Percentiles rank a stretch among this genome's conserved stretches.
Evolutionary conservation across 2,329 filamentous ascomycete species (phyloP).

Genomic region (Fusarium temperatum): DNA sequence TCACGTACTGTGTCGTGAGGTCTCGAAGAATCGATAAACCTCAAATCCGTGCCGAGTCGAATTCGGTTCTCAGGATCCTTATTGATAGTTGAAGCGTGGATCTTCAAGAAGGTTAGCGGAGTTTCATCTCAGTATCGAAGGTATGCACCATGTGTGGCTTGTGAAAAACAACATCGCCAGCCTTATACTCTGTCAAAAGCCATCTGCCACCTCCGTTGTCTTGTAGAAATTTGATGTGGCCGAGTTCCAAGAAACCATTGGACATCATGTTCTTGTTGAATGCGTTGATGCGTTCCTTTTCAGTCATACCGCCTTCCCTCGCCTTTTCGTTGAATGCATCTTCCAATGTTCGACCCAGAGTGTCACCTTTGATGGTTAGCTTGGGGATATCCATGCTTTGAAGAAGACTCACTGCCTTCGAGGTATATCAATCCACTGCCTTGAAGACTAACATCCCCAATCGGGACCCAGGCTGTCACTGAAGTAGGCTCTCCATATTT

Average conservation of each 20-base stretch:
- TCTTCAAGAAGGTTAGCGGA: neutral
- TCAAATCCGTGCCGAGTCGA: conserved; percentile 21
- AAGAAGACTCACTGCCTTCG: conserved; percentile 11
- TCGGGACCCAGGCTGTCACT: conserved; percentile 66
- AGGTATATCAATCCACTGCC: conserved; percentile 24
- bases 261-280: conserved; percentile 70
- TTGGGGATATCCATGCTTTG: neutral
- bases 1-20: conserved; percentile 14
- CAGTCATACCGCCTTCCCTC: conserved; percentile 54
- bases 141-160: conserved; percentile 36
- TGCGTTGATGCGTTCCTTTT: conserved; percentile 59
- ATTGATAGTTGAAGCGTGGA: conserved; percentile 27
- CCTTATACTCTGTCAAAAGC: conserved; percentile 51
- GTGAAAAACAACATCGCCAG: conserved; percentile 53
- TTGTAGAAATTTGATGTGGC: conserved; percentile 50
- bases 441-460: conserved; percentile 53
- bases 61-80: conserved; percentile 17
- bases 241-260: conserved; percentile 62
- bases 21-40: conserved; percentile 24
- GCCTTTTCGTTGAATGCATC: conserved; percentile 39
- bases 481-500: conserved; percentile 63
- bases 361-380: neutral
- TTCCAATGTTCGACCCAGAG: conserved; percentile 8
- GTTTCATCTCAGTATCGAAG: fast-evolving
- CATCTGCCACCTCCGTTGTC: conserved; percentile 42